Evolutionary conservation across 116 monocot genomes (phyloP), one percentile per base, ranked within the genome.

Genomic region (Posidonia oceanica): DNA sequence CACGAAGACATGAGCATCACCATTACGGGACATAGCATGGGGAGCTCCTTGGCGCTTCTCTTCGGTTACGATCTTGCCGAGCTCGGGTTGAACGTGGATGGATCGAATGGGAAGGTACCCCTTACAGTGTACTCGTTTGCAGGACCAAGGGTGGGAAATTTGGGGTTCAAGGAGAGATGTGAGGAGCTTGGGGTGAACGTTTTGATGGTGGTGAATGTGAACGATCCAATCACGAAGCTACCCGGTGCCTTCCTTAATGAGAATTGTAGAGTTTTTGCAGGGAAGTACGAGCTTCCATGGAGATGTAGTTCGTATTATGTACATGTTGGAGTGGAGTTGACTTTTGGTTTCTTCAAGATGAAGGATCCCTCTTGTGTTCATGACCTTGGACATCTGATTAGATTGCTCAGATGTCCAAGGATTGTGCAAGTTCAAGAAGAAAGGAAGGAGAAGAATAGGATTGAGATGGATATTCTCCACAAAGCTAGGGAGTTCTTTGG

Each of bases 121-220:
- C 71, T 90, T 57, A 88, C 90, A 3, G 94, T 94, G 16, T 90
- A 88, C 75, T 91, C 91, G 4, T 95, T 83, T 70, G 91, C 78
- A 0, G 95, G 95, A 12, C 95, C 95, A 2, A 76, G 95, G 66
- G 95, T 95, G 4, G 95, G 95, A 21, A 95, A 91, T 68, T 3
- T 58, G 12, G 83, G 55, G 54, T 91, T 95, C 76, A 90, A 88
- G 75, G 41, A 75, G 14, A 39, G 95, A 61, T 95, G 95, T 63
- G 88, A 91, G 63, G 83, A 86, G 86, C 83, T 95, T 23, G 95
- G 91, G 5, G 86, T 95, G 37, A 95, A 95, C 82, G 95, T 95
- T 21, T 53, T 95, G 70, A 69, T 91, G 44, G 80, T 95, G 55
- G 91, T 78, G 36, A 95, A 95, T 54, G 84, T 95, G 5, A 88